A percentile compares a stretch with the other conserved stretches of the same genome.
Conservation (phyloP, 2,329 filamentous ascomycete species). For the Colletotrichum cuscutae region DNA sequence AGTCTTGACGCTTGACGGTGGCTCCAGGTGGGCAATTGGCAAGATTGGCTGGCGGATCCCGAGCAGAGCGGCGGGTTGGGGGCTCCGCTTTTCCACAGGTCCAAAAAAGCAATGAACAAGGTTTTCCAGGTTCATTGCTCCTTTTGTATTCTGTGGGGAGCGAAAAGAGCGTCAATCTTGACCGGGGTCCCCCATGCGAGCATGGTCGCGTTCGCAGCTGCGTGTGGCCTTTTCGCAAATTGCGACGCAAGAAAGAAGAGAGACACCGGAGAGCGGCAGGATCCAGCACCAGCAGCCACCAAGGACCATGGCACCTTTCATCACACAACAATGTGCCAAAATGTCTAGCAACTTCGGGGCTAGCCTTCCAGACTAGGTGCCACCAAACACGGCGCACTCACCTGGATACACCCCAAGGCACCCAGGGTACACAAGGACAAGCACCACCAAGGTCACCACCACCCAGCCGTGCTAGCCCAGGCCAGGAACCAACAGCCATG, state of each 20-base stretch:
- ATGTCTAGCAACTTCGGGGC: slow-evolving; percentile 9
- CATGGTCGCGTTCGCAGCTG: slow-evolving; percentile 4
- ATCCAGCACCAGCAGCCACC: slow-evolving; percentile 11
- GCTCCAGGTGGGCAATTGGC: slow-evolving; percentile 9
- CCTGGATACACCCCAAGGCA: neutral
- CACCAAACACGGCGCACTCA: slow-evolving; percentile 5
- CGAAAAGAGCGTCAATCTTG: slow-evolving; percentile 16
- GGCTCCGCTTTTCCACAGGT: slow-evolving; percentile 14
- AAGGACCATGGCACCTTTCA: neutral
- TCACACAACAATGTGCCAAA: slow-evolving; percentile 1
- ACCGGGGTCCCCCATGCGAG: slow-evolving; percentile 28
- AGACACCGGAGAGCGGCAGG: slow-evolving; percentile 11
- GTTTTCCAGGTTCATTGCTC: slow-evolving; percentile 31
- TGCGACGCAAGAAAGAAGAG: neutral
- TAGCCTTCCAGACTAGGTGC: neutral
- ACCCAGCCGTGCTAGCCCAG: neutral
- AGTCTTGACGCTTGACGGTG: no score
- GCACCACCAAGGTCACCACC: neutral
- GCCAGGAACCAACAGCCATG: slow-evolving; percentile 27
- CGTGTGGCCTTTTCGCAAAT: slow-evolving; percentile 9
- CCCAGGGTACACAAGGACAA: neutral
- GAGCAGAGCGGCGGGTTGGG: neutral
- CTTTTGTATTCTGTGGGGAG: slow-evolving; percentile 24
- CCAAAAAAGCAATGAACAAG: slow-evolving; percentile 29
- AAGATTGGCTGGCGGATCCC: slow-evolving; percentile 17